Evolutionary conservation across 805 yeast genomes (phyloP), one percentile per base, ranked within the genome.

Genomic region (Grigorovia humatica): DNA sequence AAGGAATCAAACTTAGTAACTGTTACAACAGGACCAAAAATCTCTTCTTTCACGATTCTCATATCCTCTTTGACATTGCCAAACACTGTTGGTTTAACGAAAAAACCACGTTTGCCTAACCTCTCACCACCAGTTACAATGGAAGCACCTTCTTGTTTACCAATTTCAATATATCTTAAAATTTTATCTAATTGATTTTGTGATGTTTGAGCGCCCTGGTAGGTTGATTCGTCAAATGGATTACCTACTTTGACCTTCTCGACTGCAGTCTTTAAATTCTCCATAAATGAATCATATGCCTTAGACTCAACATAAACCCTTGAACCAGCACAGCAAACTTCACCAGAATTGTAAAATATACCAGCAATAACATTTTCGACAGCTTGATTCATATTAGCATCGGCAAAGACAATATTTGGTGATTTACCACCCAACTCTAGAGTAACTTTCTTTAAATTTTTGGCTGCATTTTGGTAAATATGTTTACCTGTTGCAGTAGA

Each of bases 251-350:
- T 83, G 59, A 79, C 67, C 45, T 57, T 66, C 63, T 75, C 79
- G 51, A 74, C 69, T 50, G 75, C 76, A 9, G 60, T 57, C 61
- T 73, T 75, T 58, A 85, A 81, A 59, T 78, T 80, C 53, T 72
- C 74, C 49, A 85, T 69, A 60, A 88, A 77, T 59, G 76, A 74
- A 57, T 83, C 86, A 72, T 85, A 85, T 60, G 85, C 73, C 50
- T 77, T 80, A 56, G 78, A 84, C 69, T 86, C 90, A 54, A 88
- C 82, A 70, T 85, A 86, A 55, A 86, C 78, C 69, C 96, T 82
- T 56, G 95, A 88, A 67, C 95, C 93, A 32, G 95, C 90, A 73
- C 91, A 85, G 73, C 96, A 88, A 53, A 86, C 89, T 72, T 88
- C 96, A 73, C 96, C 96, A 52, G 93, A 82, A 74, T 88, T 88